Conservation (phyloP, 2,329 filamentous ascomycete species). For the Uncinocarpus reesii region DNA sequence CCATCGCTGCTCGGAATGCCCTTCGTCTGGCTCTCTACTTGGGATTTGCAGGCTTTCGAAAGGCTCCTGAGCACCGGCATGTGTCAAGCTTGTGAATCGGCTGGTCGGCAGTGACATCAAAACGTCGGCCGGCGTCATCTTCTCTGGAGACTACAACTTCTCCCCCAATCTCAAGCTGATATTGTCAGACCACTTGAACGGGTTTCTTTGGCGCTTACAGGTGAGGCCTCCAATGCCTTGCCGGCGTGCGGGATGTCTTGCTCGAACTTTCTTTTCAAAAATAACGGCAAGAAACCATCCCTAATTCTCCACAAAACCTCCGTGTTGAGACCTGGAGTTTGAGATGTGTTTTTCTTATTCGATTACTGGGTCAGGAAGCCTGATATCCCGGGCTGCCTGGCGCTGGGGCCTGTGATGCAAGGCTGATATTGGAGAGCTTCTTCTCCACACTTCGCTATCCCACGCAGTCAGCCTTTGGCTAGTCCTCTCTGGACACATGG, state of each 20-base stretch:
- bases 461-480: slow-evolving; percentile 1
- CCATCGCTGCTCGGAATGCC: no score
- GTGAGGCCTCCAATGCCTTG: slow-evolving; percentile 1
- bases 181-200: not conserved
- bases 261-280: not conserved
- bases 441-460: slow-evolving; percentile 10
- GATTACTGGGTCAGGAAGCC: not conserved
- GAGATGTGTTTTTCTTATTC: not conserved
- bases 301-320: slow-evolving; percentile 1
- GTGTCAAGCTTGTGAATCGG: not conserved
- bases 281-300: not conserved
- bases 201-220: not conserved
- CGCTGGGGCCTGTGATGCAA: slow-evolving; percentile 5
- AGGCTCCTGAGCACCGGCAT: not conserved
- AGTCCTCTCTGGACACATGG: slow-evolving; percentile 5
- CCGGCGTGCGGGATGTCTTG: not conserved
- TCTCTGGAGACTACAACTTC: no score
- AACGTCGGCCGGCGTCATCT: not conserved
- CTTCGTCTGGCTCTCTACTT: no score
- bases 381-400: not conserved
- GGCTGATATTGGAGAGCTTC: slow-evolving; percentile 8
- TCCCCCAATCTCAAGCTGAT: not conserved
- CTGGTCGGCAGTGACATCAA: not conserved
- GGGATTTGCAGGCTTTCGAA: not conserved
- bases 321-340: not conserved